phyloP scores from a whole-genome alignment of 768 basidiomycete species.

The Ephemerocybe angulata region DNA sequence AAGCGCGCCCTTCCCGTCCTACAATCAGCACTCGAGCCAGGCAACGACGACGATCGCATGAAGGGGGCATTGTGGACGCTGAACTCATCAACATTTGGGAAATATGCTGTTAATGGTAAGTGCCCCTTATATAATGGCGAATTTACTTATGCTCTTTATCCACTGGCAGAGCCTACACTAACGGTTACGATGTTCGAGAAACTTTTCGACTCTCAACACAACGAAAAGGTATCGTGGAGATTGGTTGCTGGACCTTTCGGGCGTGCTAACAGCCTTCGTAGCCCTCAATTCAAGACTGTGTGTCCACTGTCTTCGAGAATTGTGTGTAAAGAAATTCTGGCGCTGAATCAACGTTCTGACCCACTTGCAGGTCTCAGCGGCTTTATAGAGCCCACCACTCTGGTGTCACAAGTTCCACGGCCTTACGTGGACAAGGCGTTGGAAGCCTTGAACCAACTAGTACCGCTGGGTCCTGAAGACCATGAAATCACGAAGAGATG shows the following conservation, averaged over 20 bases:
- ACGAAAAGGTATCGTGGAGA: conserved; percentile 61
- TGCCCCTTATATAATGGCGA: background rate
- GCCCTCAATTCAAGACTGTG: conserved; percentile 75
- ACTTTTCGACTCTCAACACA: conserved; percentile 72
- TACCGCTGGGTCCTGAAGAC: conserved; percentile 34
- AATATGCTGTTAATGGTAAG: conserved; percentile 48
- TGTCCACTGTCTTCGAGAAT: conserved; percentile 61
- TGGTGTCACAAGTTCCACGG: conserved; percentile 51
- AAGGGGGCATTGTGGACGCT: conserved; percentile 86
- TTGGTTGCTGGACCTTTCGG: background rate
- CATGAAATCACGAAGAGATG: conserved; percentile 38
- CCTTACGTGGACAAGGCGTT: conserved; percentile 37
- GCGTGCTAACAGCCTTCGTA: conserved; percentile 20
- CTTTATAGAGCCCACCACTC: conserved; percentile 59
- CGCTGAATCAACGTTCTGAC: background rate
- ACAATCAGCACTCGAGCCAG: conserved; percentile 58
- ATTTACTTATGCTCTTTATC: background rate
- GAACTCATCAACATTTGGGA: conserved; percentile 61
- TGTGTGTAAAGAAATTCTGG: conserved; percentile 32
- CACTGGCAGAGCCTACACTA: conserved; percentile 56
- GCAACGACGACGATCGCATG: conserved; percentile 84
- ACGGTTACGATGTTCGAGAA: conserved; percentile 54
- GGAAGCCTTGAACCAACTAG: conserved; percentile 31
- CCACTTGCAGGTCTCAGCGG: conserved; percentile 47
- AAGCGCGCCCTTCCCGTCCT: conserved; percentile 57